These are phyloP conservation scores for Solanum hybrid DNA, from an alignment of 305 asterid genomes.

Conservation along the genomic window DNA sequence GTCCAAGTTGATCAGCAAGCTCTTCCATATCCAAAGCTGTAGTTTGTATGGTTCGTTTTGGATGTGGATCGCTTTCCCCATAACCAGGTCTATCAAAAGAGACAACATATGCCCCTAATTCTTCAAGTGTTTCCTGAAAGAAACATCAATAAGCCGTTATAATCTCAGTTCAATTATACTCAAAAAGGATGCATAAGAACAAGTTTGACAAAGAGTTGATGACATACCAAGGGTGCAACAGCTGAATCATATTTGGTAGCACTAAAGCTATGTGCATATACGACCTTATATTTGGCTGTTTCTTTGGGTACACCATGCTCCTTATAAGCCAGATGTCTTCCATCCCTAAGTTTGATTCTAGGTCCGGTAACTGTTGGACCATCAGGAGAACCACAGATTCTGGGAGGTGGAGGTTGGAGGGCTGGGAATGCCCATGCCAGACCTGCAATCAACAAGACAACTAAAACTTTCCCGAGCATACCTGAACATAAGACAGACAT, in stretches of 20 bases:
- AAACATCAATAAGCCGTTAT: background rate
- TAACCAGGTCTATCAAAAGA: slow-evolving; percentile 52
- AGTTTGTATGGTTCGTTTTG: slow-evolving; percentile 38
- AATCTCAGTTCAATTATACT: background rate
- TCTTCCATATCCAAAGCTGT: slow-evolving; percentile 61
- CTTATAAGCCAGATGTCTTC: background rate
- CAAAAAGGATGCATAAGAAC: background rate
- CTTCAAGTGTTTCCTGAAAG: slow-evolving; percentile 50
- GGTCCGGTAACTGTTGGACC: background rate
- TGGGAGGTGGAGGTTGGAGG: slow-evolving; percentile 46
- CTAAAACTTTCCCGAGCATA: slow-evolving; percentile 41
- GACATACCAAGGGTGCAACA: slow-evolving; percentile 26
- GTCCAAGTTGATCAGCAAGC: slow-evolving; percentile 56
- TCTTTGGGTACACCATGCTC: background rate
- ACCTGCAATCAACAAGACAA: slow-evolving; percentile 39
- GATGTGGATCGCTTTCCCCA: slow-evolving; percentile 58
- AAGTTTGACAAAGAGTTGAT: background rate
- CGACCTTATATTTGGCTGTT: background rate
- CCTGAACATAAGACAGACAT: slow-evolving; percentile 21
- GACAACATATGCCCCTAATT: slow-evolving; percentile 40
- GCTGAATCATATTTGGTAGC: slow-evolving; percentile 35
- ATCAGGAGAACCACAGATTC: background rate
- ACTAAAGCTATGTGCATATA: slow-evolving; percentile 55
- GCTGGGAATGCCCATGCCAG: slow-evolving; percentile 51
- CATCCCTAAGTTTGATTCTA: background rate